Base-by-base conservation (phyloP, 2,329 filamentous ascomycete genomes). In the Claviceps sorghi region DNA sequence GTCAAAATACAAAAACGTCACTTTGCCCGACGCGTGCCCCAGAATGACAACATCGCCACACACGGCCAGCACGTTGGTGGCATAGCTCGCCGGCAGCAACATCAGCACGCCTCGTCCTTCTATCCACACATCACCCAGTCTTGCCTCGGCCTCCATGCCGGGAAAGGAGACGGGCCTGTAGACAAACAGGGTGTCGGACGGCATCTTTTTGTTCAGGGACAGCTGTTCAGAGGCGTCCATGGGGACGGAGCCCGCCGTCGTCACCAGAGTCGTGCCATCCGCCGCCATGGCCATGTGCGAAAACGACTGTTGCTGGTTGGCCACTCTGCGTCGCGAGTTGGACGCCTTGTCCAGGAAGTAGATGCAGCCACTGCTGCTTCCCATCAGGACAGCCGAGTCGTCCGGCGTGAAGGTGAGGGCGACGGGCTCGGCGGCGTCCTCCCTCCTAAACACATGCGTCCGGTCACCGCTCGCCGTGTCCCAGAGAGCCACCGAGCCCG, bases 401-500 rank as follows among this genome's bases (percentile, higher is more conserved):
- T 53, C 36, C 4, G 45, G 42, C 1, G 51, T 49, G 29, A 55
- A 55, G 5, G 48, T 40, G 6, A 55, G 48, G n/a, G 51, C 49
- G 22, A 46, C 3, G n/a, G 53, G 53, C 26, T 22, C 50, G 19
- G 51, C 51, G 3, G 48, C 7, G 11, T 53, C 45, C 26, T 51
- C 45, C 34, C 44, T 50, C 17, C 36, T 46, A 44, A 53, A 55
- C 5, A 51, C 40, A 15, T 54, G 48, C 30, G 36, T 42, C 38
- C 32, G 51, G 32, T 51, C 19, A 6, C 53, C 55, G 29, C 48
- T 54, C 26, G 44, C 34, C 3, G 46, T 21, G 45, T 57, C 52
- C 59, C 57, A 59, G 29, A 60, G 44, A 38, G 50, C 47, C 8
- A 61, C 44, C 4, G 53, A 57, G 4, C 45, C 45, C 29, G 57